Conservation (phyloP, 2,329 filamentous ascomycete genomes). For the Ceratocystis ficicola region DNA sequence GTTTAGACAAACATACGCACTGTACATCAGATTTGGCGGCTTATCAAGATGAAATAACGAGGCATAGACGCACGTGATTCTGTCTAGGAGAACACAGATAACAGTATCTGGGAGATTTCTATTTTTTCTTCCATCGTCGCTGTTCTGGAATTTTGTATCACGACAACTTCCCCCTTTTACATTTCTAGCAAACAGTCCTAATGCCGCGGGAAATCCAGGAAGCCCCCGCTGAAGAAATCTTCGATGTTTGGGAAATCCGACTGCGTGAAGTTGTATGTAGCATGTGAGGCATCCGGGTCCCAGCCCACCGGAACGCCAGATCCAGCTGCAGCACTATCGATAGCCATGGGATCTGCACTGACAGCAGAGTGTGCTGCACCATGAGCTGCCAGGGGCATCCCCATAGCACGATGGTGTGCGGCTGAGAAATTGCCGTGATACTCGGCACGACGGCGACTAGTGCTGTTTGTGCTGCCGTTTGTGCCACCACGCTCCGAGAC, state of each 20-base stretch:
- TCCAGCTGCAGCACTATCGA: slow-evolving; percentile 10
- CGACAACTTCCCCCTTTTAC: neutral
- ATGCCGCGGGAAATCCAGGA: slow-evolving; percentile 21
- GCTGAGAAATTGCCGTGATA: slow-evolving; percentile 15
- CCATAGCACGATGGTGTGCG: slow-evolving; percentile 13
- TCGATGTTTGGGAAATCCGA: slow-evolving; percentile 21
- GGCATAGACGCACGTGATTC: neutral
- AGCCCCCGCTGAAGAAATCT: slow-evolving; percentile 21
- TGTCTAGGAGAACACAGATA: neutral
- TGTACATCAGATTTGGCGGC: neutral
- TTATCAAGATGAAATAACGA: neutral
- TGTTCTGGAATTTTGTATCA: neutral
- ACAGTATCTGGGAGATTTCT: neutral
- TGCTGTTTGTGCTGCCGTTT: neutral
- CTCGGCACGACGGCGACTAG: neutral
- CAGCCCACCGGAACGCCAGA: slow-evolving; percentile 8
- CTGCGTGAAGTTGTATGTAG: neutral
- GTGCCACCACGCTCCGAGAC: neutral
- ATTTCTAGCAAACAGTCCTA: neutral
- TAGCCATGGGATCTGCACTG: slow-evolving; percentile 13
- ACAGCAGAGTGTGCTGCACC: neutral
- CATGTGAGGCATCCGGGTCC: slow-evolving; percentile 4
- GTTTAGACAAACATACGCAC: neutral
- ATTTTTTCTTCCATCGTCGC: neutral
- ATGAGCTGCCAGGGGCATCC: neutral